Evolutionary conservation across 768 basidiomycete species (phyloP), one percentile per base, ranked within the genome.

Genomic region (Xerocomellus dryophilus): DNA sequence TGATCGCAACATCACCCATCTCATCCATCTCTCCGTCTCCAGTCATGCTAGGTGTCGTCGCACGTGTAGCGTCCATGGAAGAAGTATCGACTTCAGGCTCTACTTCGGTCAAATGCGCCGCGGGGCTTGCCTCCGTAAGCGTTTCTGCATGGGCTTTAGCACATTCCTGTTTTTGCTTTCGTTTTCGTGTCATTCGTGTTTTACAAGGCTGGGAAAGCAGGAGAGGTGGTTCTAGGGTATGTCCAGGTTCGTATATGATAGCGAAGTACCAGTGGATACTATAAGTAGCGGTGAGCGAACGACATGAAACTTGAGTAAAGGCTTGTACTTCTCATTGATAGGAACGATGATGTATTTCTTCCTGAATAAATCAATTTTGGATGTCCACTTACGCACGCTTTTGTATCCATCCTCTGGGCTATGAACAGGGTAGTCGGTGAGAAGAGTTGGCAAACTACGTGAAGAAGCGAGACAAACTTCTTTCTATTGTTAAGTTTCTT

Each of bases 221-320:
- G 27, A 78, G 75, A n/a, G 78, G 74, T 12, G 84, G 76, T 34
- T 78, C 69, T 66, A 88, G 71, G 7, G 80, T 72, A 44, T 76
- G 69, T 49, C 82, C 83, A 1, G 97, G 96, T 54, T 88, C 84
- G 68, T 84, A 88, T 60, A 99, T 96, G 57, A 98, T 84, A 15
- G 92, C 95, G 38, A 98, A 81, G 70, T 97, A 98, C 97, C 97
- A 98, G 72, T 99, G 97, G 41, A 92, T 71, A 62, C 96, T 98
- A 59, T 9, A 31, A 27, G 27, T 18, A 50, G 27, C 5, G 5
- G 23, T 71, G 34, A 62, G 49, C 35, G 32, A 42, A 34, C 31
- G 27, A 12, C 34, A 18, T 34, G 7, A 2, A 47, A 21, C 32
- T 41, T 12, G 10, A 40, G 21, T n/a, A 21, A 15, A 42, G 31